These are phyloP conservation scores for Aspergillus funiculosus DNA, from an alignment of 495 filamentous ascomycete species.

Conservation along the genomic window DNA sequence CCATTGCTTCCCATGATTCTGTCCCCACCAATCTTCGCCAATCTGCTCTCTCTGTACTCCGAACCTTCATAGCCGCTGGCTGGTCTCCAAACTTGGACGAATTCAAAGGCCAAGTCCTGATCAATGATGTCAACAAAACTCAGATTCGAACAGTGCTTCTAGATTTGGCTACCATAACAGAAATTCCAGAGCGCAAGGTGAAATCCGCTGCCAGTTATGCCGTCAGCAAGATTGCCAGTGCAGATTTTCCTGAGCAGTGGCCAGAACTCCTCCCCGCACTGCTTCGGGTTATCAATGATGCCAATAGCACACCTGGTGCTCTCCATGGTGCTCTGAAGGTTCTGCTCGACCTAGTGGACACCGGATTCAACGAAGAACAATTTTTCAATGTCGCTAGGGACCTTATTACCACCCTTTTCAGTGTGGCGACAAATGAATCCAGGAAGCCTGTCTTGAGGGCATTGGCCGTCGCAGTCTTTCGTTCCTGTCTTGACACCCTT, in stretches of 20 bases:
- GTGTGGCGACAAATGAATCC: constrained; percentile 67
- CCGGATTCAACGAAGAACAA: constrained; percentile 85
- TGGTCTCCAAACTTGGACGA: constrained; percentile 70
- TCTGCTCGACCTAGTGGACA: constrained; percentile 84
- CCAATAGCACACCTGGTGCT: constrained; percentile 63
- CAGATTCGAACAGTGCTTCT: constrained; percentile 65
- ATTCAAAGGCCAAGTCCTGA: constrained; percentile 55
- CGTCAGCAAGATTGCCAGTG: constrained; percentile 91
- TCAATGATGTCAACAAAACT: constrained; percentile 62
- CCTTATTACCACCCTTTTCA: constrained; percentile 74
- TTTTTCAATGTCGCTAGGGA: constrained; percentile 84
- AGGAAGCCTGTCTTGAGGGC: constrained; percentile 71
- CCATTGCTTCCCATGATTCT: constrained; percentile 68
- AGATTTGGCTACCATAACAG: constrained; percentile 65
- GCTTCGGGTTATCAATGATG: constrained; percentile 62
- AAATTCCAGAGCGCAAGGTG: constrained; percentile 71
- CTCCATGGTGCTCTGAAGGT: constrained; percentile 85
- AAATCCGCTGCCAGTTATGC: constrained; percentile 79
- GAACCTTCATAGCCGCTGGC: constrained; percentile 69
- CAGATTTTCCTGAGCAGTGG: constrained; percentile 94
- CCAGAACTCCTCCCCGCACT: constrained; percentile 75
- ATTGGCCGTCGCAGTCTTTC: constrained; percentile 81
- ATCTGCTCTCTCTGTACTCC: constrained; percentile 71
- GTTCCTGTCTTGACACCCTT: constrained; percentile 85
- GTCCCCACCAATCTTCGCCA: constrained; percentile 71